Percentiles rank a stretch among this genome's conserved stretches.
phyloP scores from a whole-genome alignment of 2,329 filamentous ascomycete genomes.

The Knufia petricola region DNA sequence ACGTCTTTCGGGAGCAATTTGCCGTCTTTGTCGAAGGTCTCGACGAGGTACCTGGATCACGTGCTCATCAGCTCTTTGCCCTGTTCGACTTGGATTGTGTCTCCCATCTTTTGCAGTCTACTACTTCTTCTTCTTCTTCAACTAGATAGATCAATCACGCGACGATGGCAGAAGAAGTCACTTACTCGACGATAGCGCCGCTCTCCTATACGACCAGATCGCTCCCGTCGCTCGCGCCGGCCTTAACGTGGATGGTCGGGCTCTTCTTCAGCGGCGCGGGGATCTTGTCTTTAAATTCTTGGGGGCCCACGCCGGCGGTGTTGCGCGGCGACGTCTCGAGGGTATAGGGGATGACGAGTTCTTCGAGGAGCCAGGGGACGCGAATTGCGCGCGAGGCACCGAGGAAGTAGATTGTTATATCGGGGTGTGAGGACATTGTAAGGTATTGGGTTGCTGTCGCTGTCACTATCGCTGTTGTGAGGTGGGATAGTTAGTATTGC shows the following conservation, averaged over 20 bases:
- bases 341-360: slow-evolving; percentile 67
- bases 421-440: slow-evolving; percentile 11
- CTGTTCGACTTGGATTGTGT: too few relatives aligned
- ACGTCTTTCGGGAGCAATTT: slow-evolving; percentile 31
- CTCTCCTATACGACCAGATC: slow-evolving; percentile 34
- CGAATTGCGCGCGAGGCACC: slow-evolving; percentile 41
- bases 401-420: slow-evolving; percentile 39
- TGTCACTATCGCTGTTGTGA: too few relatives aligned
- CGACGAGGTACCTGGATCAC: slow-evolving; percentile 41
- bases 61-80: too few relatives aligned
- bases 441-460: too few relatives aligned
- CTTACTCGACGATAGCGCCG: slow-evolving; percentile 39
- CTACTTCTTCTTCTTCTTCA: too few relatives aligned
- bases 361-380: slow-evolving; percentile 75
- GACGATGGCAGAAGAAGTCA: background rate
- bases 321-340: slow-evolving; percentile 66
- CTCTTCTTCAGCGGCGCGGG: slow-evolving; percentile 38
- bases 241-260: slow-evolving; percentile 27
- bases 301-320: slow-evolving; percentile 48
- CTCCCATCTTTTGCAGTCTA: too few relatives aligned
- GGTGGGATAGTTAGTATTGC: too few relatives aligned
- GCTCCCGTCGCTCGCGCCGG: slow-evolving; percentile 29
- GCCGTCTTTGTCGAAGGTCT: slow-evolving; percentile 34
- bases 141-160: too few relatives aligned
- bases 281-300: slow-evolving; percentile 32